Percentiles rank a stretch among this genome's conserved stretches.
Conservation (phyloP, 192 early-diverging fungal genomes). For the Funneliformis geosporum region DNA sequence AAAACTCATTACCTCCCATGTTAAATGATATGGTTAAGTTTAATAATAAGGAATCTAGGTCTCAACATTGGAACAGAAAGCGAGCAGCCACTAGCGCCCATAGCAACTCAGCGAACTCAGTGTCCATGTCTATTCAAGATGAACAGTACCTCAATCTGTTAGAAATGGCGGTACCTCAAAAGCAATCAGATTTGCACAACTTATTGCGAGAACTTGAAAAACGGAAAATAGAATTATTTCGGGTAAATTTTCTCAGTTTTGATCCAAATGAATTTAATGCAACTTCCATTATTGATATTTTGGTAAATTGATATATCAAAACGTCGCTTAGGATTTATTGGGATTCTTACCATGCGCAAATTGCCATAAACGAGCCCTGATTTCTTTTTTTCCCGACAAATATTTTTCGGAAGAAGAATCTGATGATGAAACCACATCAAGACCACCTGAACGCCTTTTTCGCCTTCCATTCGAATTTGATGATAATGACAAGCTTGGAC, state of each 20-base stretch:
- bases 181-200: neutral
- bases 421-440: neutral
- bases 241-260: neutral
- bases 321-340: neutral
- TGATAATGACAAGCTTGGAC: constrained; percentile 14
- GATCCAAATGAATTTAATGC: neutral
- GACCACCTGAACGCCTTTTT: neutral
- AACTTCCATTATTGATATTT: neutral
- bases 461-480: constrained; percentile 29
- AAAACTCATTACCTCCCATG: neutral
- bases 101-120: neutral
- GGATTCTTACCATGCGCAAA: constrained; percentile 6
- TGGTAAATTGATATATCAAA: neutral
- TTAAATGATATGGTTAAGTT: constrained; percentile 1
- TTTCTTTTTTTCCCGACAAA: constrained; percentile 5
- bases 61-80: neutral
- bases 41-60: neutral
- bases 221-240: neutral
- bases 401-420: neutral
- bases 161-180: neutral
- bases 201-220: neutral
- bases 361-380: constrained; percentile 9
- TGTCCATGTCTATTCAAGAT: neutral
- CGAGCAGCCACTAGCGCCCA: neutral
- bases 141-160: neutral